Conservation (phyloP, 768 basidiomycete species). For the Daedaleopsis nitida region DNA sequence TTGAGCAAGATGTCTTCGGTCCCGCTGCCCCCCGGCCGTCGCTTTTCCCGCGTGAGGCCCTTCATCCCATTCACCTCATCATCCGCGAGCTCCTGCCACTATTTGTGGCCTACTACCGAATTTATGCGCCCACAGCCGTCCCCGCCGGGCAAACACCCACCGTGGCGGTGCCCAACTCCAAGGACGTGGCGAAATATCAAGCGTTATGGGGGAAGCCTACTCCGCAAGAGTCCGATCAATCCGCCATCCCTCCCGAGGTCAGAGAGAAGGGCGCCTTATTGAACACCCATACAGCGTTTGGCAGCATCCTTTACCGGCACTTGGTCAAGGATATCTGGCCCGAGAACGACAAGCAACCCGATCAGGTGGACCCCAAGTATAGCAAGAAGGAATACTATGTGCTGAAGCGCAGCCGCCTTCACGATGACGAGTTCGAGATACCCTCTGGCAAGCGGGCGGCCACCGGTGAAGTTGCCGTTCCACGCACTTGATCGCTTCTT, state of each 20-base stretch:
- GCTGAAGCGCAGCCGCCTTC: background rate
- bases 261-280: too few relatives aligned
- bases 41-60: background rate
- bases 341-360: background rate
- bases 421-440: background rate
- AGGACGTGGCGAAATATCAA: too few relatives aligned
- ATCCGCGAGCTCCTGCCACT: background rate
- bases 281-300: too few relatives aligned
- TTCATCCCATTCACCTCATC: background rate
- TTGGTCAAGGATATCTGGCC: background rate
- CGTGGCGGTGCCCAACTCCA: too few relatives aligned
- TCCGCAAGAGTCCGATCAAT: too few relatives aligned
- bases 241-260: too few relatives aligned
- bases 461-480: too few relatives aligned
- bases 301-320: background rate
- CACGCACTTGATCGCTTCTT: too few relatives aligned
- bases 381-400: background rate
- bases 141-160: too few relatives aligned
- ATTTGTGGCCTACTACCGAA: slow-evolving; percentile 3
- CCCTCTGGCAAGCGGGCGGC: background rate
- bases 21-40: too few relatives aligned
- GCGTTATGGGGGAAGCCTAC: too few relatives aligned
- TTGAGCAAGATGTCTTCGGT: background rate
- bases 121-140: background rate
- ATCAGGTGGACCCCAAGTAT: background rate